Base-by-base conservation (phyloP, 306 rosid genomes). In the Echinosophora koreensis region DNA sequence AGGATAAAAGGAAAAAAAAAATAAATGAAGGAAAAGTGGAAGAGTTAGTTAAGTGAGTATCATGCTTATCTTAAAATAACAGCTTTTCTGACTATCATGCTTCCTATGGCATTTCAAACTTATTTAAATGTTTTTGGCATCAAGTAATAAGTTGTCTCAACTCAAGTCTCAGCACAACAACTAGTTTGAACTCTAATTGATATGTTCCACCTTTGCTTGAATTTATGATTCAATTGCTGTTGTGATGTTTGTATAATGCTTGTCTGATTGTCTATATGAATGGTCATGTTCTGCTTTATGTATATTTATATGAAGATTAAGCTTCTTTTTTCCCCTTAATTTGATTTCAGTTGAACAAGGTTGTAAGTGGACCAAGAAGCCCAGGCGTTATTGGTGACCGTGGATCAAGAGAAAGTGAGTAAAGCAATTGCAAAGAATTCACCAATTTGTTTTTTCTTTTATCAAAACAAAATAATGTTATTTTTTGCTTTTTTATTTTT, bases 391-490 rank as follows among this genome's bases (percentile, higher is more conserved):
- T 94, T 65, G 98, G 98, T 60, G 98, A 94, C 13, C 88, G 98
- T 38, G 98, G 98, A 84, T 94, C 98, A 52, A 83, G 97, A 79
- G 98, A 94, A 88, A 94, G 98, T 94, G 77, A 89, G 98, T 90
- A 42, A 65, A 79, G 66, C 37, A 58, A 39, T 65, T 65, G 12
- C 72, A 55, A 41, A 49, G 51, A 42, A 64, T 56, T 39, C 18
- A 3, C 18, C 39, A 12, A 44, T 49, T 69, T 58, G 5, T 22
- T 32, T 50, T 60, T 83, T 59, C 9, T 54, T 56, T 69, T 55
- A 58, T 74, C 4, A 54, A 69, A 47, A 50, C 47, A 27, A 38
- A 76, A 51, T 58, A 9, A 38, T 15, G 10, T 49, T 8, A 35
- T 18, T 14, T 70, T 65, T 44, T 37, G 39, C 10, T 2, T 35